phyloP scores from a whole-genome alignment of 2,329 filamentous ascomycete genomes.

The Curvularia verruculosa region DNA sequence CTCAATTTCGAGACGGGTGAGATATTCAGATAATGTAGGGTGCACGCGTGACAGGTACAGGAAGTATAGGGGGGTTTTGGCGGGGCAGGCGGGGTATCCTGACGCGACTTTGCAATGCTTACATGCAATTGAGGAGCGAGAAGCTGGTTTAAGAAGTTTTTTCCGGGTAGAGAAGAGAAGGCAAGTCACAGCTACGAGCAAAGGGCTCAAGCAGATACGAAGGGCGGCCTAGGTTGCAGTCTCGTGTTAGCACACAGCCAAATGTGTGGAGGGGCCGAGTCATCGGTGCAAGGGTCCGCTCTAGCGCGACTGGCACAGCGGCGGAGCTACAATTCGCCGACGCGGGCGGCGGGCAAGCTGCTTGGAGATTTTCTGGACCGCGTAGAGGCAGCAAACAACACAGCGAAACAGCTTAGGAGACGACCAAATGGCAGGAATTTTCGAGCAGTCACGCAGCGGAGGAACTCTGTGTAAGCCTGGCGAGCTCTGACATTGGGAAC shows the following conservation, averaged over 20 bases:
- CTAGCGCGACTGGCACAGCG: conserved; percentile 19
- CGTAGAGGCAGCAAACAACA: conserved; percentile 40
- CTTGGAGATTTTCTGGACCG: conserved; percentile 35
- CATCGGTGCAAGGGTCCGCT: conserved; percentile 29
- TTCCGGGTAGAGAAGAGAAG: not conserved
- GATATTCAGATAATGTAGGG: not conserved
- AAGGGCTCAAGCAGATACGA: conserved; percentile 7
- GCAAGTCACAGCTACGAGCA: conserved; percentile 15
- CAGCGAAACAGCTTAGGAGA: conserved; percentile 35
- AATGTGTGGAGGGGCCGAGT: conserved; percentile 41
- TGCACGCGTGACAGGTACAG: not conserved
- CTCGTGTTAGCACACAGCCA: conserved; percentile 32
- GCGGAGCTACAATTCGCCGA: conserved; percentile 35
- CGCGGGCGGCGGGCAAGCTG: conserved; percentile 23
- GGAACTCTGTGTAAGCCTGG: conserved; percentile 80
- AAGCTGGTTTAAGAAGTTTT: not conserved
- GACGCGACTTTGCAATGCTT: conserved; percentile 8
- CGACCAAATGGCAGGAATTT: conserved; percentile 84
- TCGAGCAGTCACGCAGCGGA: conserved; percentile 88
- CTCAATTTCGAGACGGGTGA: not conserved
- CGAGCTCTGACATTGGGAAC: conserved; percentile 1
- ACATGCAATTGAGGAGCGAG: conserved; percentile 6
- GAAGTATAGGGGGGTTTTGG: conserved; percentile 18
- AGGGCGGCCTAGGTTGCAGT: conserved; percentile 26
- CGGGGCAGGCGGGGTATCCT: conserved; percentile 43